Conservation (phyloP, 331 rosid genomes). For the Stylosanthes scabra region DNA sequence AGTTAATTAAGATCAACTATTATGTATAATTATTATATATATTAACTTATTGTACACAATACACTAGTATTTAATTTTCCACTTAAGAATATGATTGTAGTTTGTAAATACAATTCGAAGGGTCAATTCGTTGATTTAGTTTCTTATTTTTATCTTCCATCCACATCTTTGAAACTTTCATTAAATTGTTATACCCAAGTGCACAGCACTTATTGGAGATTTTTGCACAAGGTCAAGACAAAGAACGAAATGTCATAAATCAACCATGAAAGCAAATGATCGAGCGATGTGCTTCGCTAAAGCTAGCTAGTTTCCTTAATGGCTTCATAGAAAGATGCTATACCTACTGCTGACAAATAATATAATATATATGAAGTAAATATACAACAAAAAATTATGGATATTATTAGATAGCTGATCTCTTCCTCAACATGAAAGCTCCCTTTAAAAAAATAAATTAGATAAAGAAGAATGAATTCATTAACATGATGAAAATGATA, state of each 20-base stretch:
- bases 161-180: constrained; percentile 33
- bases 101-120: constrained; percentile 28
- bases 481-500: constrained; percentile 21
- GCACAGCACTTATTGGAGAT: constrained; percentile 41
- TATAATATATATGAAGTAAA: not conserved
- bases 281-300: constrained; percentile 14
- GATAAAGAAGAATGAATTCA: not conserved
- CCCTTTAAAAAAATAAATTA: constrained; percentile 2
- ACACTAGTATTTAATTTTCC: too few relatives aligned
- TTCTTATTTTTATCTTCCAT: not conserved
- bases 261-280: constrained; percentile 40
- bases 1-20: too few relatives aligned
- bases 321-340: constrained; percentile 32
- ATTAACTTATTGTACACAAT: too few relatives aligned
- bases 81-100: too few relatives aligned
- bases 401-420: not conserved
- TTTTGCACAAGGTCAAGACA: constrained; percentile 38
- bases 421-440: constrained; percentile 9
- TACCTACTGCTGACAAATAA: not conserved
- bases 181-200: constrained; percentile 42
- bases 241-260: constrained; percentile 37
- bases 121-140: constrained; percentile 34
- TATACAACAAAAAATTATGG: not conserved
- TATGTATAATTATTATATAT: too few relatives aligned
- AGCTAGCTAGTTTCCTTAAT: constrained; percentile 34